Conservation (phyloP, 148 eudicot species). For the Heliosperma pusillum region DNA sequence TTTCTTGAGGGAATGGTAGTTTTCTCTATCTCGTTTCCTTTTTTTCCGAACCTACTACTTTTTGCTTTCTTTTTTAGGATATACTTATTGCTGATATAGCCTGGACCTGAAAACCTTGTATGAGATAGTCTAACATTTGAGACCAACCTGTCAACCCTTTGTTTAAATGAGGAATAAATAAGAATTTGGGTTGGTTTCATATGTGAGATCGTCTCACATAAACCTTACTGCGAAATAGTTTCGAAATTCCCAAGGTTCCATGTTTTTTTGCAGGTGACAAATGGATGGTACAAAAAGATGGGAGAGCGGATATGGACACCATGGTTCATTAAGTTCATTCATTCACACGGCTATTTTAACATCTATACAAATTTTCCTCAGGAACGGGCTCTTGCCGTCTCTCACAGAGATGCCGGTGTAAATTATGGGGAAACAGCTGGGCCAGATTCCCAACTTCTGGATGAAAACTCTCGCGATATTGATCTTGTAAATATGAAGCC, state of each 20-base stretch:
- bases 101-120: too few relatives aligned
- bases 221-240: too few relatives aligned
- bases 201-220: too few relatives aligned
- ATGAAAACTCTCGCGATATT: constrained; percentile 40
- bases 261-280: constrained; percentile 60
- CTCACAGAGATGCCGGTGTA: constrained; percentile 96
- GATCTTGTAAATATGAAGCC: constrained; percentile 51
- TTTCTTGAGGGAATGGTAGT: constrained; percentile 89
- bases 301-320: constrained; percentile 98
- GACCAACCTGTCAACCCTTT: too few relatives aligned
- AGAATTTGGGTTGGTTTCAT: too few relatives aligned
- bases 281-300: constrained; percentile 93
- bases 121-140: too few relatives aligned
- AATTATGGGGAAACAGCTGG: constrained; percentile 89
- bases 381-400: constrained; percentile 73
- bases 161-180: background rate
- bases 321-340: constrained; percentile 91
- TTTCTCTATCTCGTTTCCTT: background rate
- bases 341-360: constrained; percentile 75
- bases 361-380: constrained; percentile 75
- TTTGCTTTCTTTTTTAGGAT: too few relatives aligned
- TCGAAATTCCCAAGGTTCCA: background rate
- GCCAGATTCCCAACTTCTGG: constrained; percentile 75
- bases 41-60: background rate
- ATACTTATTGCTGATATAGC: background rate